Percentiles rank a stretch among this genome's conserved stretches.
phyloP scores from a whole-genome alignment of 139 green algal genomes.

The Tetradesmus obliquus region DNA sequence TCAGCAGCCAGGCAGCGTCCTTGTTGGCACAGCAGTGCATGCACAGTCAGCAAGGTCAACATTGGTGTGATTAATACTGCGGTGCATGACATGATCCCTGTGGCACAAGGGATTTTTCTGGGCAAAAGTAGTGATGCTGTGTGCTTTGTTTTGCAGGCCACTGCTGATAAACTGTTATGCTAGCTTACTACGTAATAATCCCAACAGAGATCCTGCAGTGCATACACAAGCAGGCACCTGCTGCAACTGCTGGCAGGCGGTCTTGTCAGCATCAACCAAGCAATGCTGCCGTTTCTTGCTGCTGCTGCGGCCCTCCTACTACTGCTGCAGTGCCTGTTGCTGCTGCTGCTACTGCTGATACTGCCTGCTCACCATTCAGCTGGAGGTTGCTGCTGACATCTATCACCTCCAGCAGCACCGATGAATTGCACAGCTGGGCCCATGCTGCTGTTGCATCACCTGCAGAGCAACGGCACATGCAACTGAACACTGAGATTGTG shows the following conservation, averaged over 20 bases:
- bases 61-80: no score
- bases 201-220: no score
- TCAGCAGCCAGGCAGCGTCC: conserved; percentile 12
- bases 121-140: no score
- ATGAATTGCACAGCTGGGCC: not conserved
- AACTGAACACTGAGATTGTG: not conserved
- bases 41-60: no score
- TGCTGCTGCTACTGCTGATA: not conserved
- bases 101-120: no score
- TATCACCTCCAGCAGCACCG: not conserved
- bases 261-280: no score
- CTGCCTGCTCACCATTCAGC: not conserved
- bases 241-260: no score
- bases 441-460: not conserved
- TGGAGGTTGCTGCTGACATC: not conserved
- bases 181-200: no score
- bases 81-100: no score
- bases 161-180: no score
- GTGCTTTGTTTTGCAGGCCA: no score
- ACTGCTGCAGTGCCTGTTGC: not conserved
- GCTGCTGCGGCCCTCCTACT: not conserved
- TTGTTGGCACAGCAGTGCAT: not conserved
- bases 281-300: not conserved
- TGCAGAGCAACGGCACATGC: not conserved
- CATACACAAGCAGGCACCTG: not conserved